Conservation (phyloP, 176 grass and related monocot species). For the Urochloa ruziziensis region DNA sequence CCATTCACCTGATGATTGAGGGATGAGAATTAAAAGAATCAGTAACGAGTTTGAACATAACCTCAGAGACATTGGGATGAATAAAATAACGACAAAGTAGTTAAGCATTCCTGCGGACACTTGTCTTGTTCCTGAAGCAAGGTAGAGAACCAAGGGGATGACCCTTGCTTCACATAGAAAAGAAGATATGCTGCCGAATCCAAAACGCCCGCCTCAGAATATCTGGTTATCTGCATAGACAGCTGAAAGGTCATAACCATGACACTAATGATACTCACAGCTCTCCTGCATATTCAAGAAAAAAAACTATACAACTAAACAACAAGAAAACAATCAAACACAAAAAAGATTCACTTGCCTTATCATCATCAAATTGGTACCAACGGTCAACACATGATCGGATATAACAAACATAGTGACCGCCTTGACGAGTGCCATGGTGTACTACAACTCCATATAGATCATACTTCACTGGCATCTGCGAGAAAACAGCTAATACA, state of each 20-base stretch:
- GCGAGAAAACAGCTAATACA: slow-evolving; percentile 8
- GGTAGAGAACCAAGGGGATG: slow-evolving; percentile 51
- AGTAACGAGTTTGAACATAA: no score
- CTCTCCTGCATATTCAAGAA: no score
- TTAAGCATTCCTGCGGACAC: not conserved
- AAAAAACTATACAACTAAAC: not conserved
- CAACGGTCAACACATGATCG: slow-evolving; percentile 45
- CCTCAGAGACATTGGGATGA: no score
- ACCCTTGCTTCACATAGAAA: slow-evolving; percentile 61
- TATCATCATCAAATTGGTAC: slow-evolving; percentile 42
- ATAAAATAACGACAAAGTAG: no score
- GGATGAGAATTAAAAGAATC: no score
- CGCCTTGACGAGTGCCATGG: slow-evolving; percentile 13
- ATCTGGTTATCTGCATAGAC: slow-evolving; percentile 28
- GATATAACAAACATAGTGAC: slow-evolving; percentile 51
- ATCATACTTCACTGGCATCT: slow-evolving; percentile 53
- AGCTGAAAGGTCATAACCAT: not conserved
- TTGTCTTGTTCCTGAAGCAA: slow-evolving; percentile 35
- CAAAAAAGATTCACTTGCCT: slow-evolving; percentile 26
- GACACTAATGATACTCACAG: not conserved
- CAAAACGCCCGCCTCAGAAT: slow-evolving; percentile 24
- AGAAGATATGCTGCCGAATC: slow-evolving; percentile 42
- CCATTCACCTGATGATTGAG: no score
- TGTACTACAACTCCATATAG: slow-evolving; percentile 60
- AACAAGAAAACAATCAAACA: not conserved